Evolutionary conservation across 192 early-diverging fungal genomes (phyloP), one percentile per base, ranked within the genome.

Genomic region (Coemansia sp.): DNA sequence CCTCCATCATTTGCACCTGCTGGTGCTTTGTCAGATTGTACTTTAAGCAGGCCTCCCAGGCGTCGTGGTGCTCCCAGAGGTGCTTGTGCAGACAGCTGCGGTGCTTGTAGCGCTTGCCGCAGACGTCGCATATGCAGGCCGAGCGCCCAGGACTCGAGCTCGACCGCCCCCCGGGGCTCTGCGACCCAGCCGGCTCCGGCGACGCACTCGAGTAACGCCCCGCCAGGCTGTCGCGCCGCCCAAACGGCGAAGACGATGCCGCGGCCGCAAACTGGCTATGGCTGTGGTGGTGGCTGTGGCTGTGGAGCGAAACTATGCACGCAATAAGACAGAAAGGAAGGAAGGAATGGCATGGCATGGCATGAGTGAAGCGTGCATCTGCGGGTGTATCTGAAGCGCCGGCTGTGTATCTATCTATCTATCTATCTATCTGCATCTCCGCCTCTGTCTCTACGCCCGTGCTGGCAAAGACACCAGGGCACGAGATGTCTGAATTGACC

Each of bases 1-100:
- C 72, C 78, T 82, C 81, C 81, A 82, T 82, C 81, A 82, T 82
- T 50, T 82, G 81, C 5, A 82, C 81, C 53, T 82, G 81, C 67
- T 82, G 81, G 62, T 82, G 81, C 49, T 82, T 82, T 23, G 81
- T 79, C 50, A 82, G 48, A 54, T 82, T 82, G 53, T 80, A 82
- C 49, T 80, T 80, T 19, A 82, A 68, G 51, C 81, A 82, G 11
- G 76, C 52, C 20, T 81, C 79, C 81, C 81, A 82, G 50, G 73
- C 71, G 34, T 81, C 81, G 67, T 82, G 81, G 54, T 82, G 81
- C 67, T 82, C 81, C 81, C 81, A 82, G 20, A 76, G 59, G 38
- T 82, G 81, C 69, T 75, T 82, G 63, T 72, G 72, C 49, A 82
- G 47, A 44, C 81, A 82, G 50, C 80, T 82, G 38, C 79, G 68